These are phyloP conservation scores for Leptosphaerulina australis DNA, from an alignment of 2,329 filamentous ascomycete species.

Conservation along the genomic window DNA sequence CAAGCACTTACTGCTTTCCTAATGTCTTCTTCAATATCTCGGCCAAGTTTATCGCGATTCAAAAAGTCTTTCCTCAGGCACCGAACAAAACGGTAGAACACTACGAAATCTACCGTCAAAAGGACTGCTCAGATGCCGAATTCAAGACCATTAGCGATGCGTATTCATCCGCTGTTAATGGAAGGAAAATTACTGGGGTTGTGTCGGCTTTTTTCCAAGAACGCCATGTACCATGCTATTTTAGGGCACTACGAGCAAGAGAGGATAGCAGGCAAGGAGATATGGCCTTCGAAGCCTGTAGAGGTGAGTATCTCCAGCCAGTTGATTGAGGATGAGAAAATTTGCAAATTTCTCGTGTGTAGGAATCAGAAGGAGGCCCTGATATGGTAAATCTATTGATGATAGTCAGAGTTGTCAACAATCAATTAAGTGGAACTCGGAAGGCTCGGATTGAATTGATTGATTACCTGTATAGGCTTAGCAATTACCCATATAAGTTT, in stretches of 20 bases:
- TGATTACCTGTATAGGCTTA: no score
- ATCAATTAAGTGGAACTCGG: no score
- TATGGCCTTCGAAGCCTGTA: constrained; percentile 2
- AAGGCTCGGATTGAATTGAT: no score
- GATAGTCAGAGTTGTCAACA: no score
- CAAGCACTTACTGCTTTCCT: background rate
- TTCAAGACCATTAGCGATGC: constrained; percentile 61
- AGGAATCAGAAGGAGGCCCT: constrained; percentile 1
- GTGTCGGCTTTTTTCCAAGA: background rate
- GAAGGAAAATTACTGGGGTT: background rate
- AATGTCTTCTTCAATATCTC: background rate
- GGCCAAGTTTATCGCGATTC: background rate
- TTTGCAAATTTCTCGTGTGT: constrained; percentile 3
- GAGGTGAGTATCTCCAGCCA: background rate
- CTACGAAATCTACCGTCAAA: constrained; percentile 65
- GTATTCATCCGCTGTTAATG: constrained; percentile 63
- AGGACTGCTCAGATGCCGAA: constrained; percentile 61
- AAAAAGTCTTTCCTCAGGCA: background rate
- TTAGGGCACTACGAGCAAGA: constrained; percentile 7
- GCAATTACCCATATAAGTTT: no score
- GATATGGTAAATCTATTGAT: background rate
- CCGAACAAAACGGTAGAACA: constrained; percentile 2
- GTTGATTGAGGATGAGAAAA: constrained; percentile 3
- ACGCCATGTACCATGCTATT: background rate
- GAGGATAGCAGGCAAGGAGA: constrained; percentile 1